Percentiles rank a stretch among this genome's conserved stretches.
Evolutionary conservation across 2,329 filamentous ascomycete genomes (phyloP).

Genomic region (Phialocephala subalpina): DNA sequence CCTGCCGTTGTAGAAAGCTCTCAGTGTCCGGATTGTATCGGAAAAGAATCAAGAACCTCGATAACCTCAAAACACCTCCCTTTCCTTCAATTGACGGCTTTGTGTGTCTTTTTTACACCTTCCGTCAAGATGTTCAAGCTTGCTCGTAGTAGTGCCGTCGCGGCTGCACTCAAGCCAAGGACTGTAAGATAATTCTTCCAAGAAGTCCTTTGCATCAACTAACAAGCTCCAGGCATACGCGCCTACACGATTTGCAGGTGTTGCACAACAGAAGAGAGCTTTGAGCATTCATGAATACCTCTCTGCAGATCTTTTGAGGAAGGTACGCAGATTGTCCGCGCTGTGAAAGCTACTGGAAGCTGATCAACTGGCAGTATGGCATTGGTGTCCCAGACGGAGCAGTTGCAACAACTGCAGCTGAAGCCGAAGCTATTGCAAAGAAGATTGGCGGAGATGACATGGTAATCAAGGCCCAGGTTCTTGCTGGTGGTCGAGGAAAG

Average conservation of each 20-base stretch:
- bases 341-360: constrained; percentile 33
- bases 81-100: constrained; percentile 38
- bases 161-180: constrained; percentile 79
- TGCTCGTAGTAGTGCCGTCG: constrained; percentile 81
- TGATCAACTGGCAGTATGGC: constrained; percentile 75
- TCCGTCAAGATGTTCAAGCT: constrained; percentile 82
- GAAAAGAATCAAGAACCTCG: constrained; percentile 32
- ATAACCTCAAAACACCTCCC: constrained; percentile 31
- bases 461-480: constrained; percentile 99
- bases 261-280: constrained; percentile 81
- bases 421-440: constrained; percentile 92
- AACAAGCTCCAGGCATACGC: constrained; percentile 52
- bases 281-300: constrained; percentile 99
- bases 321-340: constrained; percentile 53
- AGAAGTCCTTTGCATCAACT: constrained; percentile 37
- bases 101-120: constrained; percentile 34
- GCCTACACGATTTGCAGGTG: constrained; percentile 66
- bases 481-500: constrained; percentile 97
- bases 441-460: constrained; percentile 93
- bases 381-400: constrained; percentile 90
- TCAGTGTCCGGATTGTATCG: constrained; percentile 30
- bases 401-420: constrained; percentile 82
- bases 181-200: constrained; percentile 63
- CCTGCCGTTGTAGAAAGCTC: constrained; percentile 31
- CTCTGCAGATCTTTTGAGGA: constrained; percentile 87